A percentile compares a stretch with the other conserved stretches of the same genome.
phyloP scores from a whole-genome alignment of 2,329 filamentous ascomycete species.

The Fusarium nanum region DNA sequence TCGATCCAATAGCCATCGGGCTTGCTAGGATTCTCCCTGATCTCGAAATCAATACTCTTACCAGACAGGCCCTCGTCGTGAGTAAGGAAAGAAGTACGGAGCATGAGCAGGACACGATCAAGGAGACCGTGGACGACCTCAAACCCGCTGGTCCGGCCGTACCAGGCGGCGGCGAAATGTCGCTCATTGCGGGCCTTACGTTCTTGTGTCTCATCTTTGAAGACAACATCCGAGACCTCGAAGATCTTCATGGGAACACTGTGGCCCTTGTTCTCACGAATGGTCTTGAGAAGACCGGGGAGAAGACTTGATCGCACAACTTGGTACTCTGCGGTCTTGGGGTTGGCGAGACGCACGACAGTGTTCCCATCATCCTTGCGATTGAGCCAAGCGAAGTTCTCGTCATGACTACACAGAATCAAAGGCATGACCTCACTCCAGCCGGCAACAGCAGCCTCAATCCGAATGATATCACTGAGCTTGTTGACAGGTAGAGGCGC shows the following conservation, averaged over 20 bases:
- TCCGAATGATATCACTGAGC: slow-evolving; percentile 88
- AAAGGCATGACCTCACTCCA: slow-evolving; percentile 97
- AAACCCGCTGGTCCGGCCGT: slow-evolving; percentile 93
- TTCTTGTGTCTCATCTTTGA: slow-evolving; percentile 86
- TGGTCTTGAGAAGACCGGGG: slow-evolving; percentile 90
- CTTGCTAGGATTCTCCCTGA: slow-evolving; percentile 65
- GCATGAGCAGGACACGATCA: slow-evolving; percentile 92
- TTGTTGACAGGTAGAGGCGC: slow-evolving; percentile 94
- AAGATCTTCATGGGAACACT: slow-evolving; percentile 91
- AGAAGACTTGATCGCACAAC: slow-evolving; percentile 88
- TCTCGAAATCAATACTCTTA: slow-evolving; percentile 64
- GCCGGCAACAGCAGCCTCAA: slow-evolving; percentile 91
- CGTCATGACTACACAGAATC: slow-evolving; percentile 96
- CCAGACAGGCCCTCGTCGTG: slow-evolving; percentile 74
- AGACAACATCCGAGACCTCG: slow-evolving; percentile 89
- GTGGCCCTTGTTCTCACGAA: slow-evolving; percentile 92
- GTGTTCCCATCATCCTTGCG: slow-evolving; percentile 86
- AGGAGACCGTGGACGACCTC: slow-evolving; percentile 95
- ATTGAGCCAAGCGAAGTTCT: slow-evolving; percentile 97
- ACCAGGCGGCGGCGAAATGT: slow-evolving; percentile 96
- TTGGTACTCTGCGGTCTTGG: slow-evolving; percentile 93
- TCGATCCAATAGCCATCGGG: slow-evolving; percentile 92
- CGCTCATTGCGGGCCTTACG: slow-evolving; percentile 91
- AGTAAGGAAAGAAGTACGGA: slow-evolving; percentile 83
- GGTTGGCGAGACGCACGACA: slow-evolving; percentile 87